These are phyloP conservation scores for Vaccinium myrtillus DNA, from an alignment of 148 eudicot genomes.

Conservation along the genomic window DNA sequence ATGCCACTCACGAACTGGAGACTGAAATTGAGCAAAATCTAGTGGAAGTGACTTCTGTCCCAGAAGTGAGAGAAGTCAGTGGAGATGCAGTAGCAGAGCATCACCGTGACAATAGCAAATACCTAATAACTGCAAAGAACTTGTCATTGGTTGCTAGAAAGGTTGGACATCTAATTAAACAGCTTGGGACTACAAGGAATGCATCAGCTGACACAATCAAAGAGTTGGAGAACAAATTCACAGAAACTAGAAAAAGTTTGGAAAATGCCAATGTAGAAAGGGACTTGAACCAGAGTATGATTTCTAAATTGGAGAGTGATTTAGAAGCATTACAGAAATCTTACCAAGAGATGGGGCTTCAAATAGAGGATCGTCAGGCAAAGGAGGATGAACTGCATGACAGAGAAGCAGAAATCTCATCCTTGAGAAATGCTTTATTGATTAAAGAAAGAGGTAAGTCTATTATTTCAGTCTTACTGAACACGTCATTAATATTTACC, in stretches of 20 bases:
- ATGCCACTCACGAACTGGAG: slow-evolving; percentile 52
- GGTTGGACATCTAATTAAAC: slow-evolving; percentile 39
- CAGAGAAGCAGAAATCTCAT: slow-evolving; percentile 57
- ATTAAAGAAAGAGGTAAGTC: slow-evolving; percentile 55
- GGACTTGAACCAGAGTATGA: slow-evolving; percentile 37
- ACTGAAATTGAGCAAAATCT: slow-evolving; percentile 25
- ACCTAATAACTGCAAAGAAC: slow-evolving; percentile 32
- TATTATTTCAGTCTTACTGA: slow-evolving; percentile 13
- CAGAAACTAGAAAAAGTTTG: slow-evolving; percentile 38
- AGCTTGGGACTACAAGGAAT: slow-evolving; percentile 38
- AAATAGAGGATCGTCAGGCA: slow-evolving; percentile 47
- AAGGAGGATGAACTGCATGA: slow-evolving; percentile 41
- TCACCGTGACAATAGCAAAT: slow-evolving; percentile 33
- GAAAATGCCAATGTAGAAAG: slow-evolving; percentile 54
- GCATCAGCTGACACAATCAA: slow-evolving; percentile 31
- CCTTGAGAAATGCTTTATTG: slow-evolving; percentile 33
- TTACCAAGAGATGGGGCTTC: slow-evolving; percentile 48
- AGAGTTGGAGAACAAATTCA: slow-evolving; percentile 51
- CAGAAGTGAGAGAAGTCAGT: slow-evolving; percentile 19
- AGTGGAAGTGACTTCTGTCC: slow-evolving; percentile 30
- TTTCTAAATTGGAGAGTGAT: slow-evolving; percentile 59
- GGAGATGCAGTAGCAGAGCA: slow-evolving; percentile 22
- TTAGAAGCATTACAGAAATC: slow-evolving; percentile 41
- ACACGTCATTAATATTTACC: background rate
- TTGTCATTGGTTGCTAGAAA: slow-evolving; percentile 50